A percentile compares a stretch with the other conserved stretches of the same genome.
Evolutionary conservation across 2,329 filamentous ascomycete genomes (phyloP).

Genomic region (Colletotrichum echinochloae): DNA sequence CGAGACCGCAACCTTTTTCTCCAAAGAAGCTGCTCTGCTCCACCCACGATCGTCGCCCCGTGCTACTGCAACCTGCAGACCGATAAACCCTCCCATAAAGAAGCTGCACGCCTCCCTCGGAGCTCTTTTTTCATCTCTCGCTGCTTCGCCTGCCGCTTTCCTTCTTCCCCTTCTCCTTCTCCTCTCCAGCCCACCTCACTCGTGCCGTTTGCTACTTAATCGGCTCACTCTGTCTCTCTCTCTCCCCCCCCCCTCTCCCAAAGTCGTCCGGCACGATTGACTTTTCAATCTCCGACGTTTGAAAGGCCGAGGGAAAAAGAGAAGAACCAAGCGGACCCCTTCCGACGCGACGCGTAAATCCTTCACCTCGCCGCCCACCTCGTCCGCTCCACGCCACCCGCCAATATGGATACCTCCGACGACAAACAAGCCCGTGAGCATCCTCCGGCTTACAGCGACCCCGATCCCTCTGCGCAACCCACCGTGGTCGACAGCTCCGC

Average conservation of each 20-base stretch:
- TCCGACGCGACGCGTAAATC: not conserved
- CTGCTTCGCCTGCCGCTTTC: too few species aligned
- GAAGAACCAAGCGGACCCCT: slow-evolving; percentile 11
- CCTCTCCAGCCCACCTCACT: not conserved
- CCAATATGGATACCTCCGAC: slow-evolving; percentile 29
- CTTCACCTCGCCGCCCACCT: not conserved
- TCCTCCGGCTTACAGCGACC: slow-evolving; percentile 10
- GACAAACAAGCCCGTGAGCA: slow-evolving; percentile 27
- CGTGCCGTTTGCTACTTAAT: slow-evolving; percentile 4
- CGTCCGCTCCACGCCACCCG: slow-evolving; percentile 5
- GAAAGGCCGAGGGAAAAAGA: not conserved
- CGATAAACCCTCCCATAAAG: slow-evolving; percentile 38
- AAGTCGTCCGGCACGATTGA: slow-evolving; percentile 31
- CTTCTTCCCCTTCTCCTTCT: not conserved
- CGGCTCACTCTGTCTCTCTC: not conserved
- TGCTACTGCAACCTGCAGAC: slow-evolving; percentile 39
- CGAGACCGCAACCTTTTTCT: slow-evolving; percentile 9
- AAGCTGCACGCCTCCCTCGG: slow-evolving; percentile 10
- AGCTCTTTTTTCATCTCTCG: not conserved
- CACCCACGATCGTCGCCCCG: slow-evolving; percentile 38
- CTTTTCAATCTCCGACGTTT: slow-evolving; percentile 29
- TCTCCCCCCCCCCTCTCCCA: not conserved
- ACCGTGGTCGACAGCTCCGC: slow-evolving; percentile 40
- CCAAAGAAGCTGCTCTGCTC: slow-evolving; percentile 19
- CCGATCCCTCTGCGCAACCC: slow-evolving; percentile 19